Evolutionary conservation across 768 basidiomycete genomes (phyloP).

Genomic region (Trichaptum fuscoviolaceum): DNA sequence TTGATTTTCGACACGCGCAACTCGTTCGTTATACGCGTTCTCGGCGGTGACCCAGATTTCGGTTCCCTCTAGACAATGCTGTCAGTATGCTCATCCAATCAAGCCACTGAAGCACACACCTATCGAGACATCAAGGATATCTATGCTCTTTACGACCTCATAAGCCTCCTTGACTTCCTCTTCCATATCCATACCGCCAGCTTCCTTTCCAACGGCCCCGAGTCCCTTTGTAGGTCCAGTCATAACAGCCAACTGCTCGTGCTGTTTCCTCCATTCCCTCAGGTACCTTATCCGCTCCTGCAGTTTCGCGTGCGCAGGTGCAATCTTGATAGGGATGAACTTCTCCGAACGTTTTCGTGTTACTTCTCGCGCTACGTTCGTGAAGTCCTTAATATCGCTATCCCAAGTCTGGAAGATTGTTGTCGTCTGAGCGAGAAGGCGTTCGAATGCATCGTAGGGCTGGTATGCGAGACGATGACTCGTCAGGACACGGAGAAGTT

Average conservation of each 20-base stretch:
- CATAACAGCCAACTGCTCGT: conserved; percentile 96
- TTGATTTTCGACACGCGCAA: conserved; percentile 96
- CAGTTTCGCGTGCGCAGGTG: conserved; percentile 84
- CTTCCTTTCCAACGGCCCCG: conserved; percentile 64
- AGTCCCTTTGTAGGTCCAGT: conserved; percentile 90
- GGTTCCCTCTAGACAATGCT: conserved; percentile 66
- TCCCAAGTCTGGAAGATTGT: conserved; percentile 87
- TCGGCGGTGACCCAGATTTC: conserved; percentile 98
- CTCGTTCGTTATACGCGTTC: conserved; percentile 96
- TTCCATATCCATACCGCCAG: conserved; percentile 95
- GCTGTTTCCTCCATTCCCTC: conserved; percentile 91
- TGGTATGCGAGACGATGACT: conserved; percentile 90
- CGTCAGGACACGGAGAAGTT: conserved; percentile 84
- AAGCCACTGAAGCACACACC: conserved; percentile 41
- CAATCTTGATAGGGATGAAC: conserved; percentile 96
- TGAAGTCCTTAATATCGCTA: conserved; percentile 87
- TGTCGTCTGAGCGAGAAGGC: conserved; percentile 68
- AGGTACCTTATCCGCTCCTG: conserved; percentile 86
- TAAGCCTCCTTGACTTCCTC: conserved; percentile 96
- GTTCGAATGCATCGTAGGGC: conserved; percentile 92
- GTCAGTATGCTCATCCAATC: conserved; percentile 3
- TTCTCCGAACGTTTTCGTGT: conserved; percentile 84
- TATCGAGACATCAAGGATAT: conserved; percentile 89
- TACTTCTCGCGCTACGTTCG: conserved; percentile 88
- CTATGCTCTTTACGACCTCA: conserved; percentile 94